Conservation (phyloP, 2,329 filamentous ascomycete species). For the Aplosporella prunicola region DNA sequence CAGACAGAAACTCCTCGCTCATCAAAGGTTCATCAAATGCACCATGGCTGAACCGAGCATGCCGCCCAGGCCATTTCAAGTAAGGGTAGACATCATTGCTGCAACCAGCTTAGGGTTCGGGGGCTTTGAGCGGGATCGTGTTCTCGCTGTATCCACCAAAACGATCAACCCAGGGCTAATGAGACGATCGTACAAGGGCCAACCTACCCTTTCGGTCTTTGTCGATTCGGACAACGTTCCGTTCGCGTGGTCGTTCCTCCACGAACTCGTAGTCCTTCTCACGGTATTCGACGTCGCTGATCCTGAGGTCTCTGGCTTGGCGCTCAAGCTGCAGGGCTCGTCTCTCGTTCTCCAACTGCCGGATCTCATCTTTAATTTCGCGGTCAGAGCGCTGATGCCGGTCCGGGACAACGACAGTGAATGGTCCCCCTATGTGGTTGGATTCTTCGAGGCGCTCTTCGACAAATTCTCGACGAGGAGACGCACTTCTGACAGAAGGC, state of each 20-base stretch:
- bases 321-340: conserved; percentile 49
- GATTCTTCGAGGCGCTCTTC: conserved; percentile 38
- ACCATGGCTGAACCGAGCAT: too few species aligned
- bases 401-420: conserved; percentile 42
- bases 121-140: conserved; percentile 20
- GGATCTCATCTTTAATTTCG: conserved; percentile 65
- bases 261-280: conserved; percentile 52
- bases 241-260: conserved; percentile 44
- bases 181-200: conserved; percentile 70
- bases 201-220: conserved; percentile 96
- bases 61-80: too few species aligned
- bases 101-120: conserved; percentile 36
- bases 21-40: too few species aligned
- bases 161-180: conserved; percentile 24
- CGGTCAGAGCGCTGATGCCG: conserved; percentile 41
- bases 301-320: conserved; percentile 24
- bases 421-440: conserved; percentile 37
- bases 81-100: conserved; percentile 35
- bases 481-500: conserved; percentile 24
- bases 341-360: conserved; percentile 58
- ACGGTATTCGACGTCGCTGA: conserved; percentile 17
- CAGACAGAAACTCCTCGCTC: too few species aligned
- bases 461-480: conserved; percentile 21
- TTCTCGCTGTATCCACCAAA: conserved; percentile 26
- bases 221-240: conserved; percentile 59